Conservation (phyloP, 768 basidiomycete species). For the Mycena rosella region DNA sequence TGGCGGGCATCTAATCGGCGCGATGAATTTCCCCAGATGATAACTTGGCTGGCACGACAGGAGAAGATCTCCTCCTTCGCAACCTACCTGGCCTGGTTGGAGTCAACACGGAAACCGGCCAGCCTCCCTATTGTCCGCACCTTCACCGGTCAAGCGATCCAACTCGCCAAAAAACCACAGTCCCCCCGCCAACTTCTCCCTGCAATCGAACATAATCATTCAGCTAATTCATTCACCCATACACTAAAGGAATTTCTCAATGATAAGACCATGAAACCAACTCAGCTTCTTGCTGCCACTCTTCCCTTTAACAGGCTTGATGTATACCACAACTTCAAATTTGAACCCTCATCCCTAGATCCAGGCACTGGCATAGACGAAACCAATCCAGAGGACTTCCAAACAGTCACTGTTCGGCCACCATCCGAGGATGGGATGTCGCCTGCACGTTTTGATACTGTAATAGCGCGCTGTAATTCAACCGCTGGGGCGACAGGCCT, state of each 20-base stretch:
- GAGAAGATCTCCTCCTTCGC: too few species aligned
- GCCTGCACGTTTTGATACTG: conserved; percentile 43
- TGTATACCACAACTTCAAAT: conserved; percentile 41
- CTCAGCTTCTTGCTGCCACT: background rate
- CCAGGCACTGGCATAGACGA: conserved; percentile 35
- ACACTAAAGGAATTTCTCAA: conserved; percentile 28
- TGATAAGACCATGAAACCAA: conserved; percentile 24
- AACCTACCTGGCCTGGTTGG: too few species aligned
- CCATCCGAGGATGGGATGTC: background rate
- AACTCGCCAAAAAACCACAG: conserved; percentile 11
- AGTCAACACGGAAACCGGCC: too few species aligned
- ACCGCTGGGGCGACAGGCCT: conserved; percentile 41
- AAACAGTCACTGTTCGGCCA: too few species aligned
- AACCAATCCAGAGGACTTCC: background rate
- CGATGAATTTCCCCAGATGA: too few species aligned
- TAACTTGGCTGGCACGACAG: too few species aligned
- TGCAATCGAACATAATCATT: conserved; percentile 4
- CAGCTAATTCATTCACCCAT: background rate
- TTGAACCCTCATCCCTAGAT: conserved; percentile 36
- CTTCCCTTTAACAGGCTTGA: conserved; percentile 40
- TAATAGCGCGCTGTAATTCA: conserved; percentile 34
- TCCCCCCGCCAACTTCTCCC: background rate
- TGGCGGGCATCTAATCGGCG: too few species aligned
- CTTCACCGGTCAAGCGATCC: background rate
- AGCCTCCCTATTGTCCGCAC: too few species aligned